These are phyloP conservation scores for Suillus weaverae DNA, from an alignment of 768 basidiomycete genomes.

Conservation along the genomic window DNA sequence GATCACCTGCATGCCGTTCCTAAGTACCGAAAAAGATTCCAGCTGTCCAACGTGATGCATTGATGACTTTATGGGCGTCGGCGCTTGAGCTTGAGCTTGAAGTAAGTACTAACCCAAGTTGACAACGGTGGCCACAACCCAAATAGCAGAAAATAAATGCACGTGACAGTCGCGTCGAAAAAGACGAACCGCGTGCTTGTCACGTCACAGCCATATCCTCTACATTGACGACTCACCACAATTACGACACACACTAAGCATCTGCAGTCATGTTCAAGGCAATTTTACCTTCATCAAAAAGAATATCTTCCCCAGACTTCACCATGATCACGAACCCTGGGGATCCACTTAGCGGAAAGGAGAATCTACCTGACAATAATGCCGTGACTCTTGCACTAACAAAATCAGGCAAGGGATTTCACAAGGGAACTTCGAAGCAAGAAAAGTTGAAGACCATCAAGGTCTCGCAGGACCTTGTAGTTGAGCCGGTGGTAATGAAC, in stretches of 20 bases:
- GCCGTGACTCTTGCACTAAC: conserved; percentile 29
- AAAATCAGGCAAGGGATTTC: conserved; percentile 24
- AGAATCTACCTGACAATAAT: conserved; percentile 58
- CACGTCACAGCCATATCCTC: conserved; percentile 1
- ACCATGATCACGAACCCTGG: conserved; percentile 62
- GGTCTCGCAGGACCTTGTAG: conserved; percentile 35
- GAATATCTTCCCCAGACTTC: conserved; percentile 67
- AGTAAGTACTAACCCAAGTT: no score
- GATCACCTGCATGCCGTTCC: background rate
- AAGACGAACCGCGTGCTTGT: conserved; percentile 30
- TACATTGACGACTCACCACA: conserved; percentile 6
- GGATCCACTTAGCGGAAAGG: conserved; percentile 59
- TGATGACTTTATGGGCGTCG: conserved; percentile 1
- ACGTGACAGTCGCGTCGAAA: conserved; percentile 34
- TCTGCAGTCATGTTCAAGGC: conserved; percentile 70
- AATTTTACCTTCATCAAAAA: conserved; percentile 64
- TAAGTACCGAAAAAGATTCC: background rate
- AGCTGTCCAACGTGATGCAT: background rate
- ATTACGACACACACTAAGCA: conserved; percentile 7
- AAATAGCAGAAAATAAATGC: conserved; percentile 29
- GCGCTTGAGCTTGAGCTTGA: background rate
- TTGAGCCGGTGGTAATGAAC: conserved; percentile 47
- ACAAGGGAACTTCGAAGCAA: conserved; percentile 33
- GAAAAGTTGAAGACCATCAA: conserved; percentile 49
- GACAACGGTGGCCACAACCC: conserved; percentile 1